phyloP scores from a whole-genome alignment of 148 eudicot genomes.

The Vaccinium vitisidaea region DNA sequence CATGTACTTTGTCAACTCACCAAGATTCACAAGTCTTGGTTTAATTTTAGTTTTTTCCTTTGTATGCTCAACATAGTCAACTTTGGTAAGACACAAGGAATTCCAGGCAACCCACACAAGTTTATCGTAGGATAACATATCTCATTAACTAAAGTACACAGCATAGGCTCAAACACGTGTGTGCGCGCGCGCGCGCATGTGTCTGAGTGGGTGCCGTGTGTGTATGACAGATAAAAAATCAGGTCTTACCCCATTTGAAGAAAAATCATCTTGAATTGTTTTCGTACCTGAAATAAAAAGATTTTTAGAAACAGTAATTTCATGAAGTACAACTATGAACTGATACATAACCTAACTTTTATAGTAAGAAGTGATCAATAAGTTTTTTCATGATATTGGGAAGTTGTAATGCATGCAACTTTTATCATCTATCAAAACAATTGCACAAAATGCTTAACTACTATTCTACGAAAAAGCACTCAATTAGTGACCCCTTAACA shows the following conservation, averaged over 20 bases:
- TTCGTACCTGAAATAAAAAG: constrained; percentile 52
- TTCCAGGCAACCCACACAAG: not conserved
- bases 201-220: not conserved
- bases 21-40: not conserved
- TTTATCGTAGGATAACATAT: not conserved
- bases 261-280: constrained; percentile 84
- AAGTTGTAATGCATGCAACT: not conserved
- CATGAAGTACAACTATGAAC: not conserved
- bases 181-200: too few relatives aligned
- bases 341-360: not conserved
- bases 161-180: not conserved
- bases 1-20: not conserved
- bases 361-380: not conserved
- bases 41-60: not conserved
- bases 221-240: constrained; percentile 4
- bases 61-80: not conserved
- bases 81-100: not conserved
- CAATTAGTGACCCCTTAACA: not conserved
- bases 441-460: not conserved
- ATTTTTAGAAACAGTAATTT: constrained; percentile 10
- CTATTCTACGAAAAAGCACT: not conserved
- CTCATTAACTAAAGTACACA: not conserved
- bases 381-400: not conserved
- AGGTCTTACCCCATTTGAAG: constrained; percentile 78
- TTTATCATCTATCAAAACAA: not conserved